Conservation (phyloP, 495 filamentous ascomycete species). For the Penicillium subrubescens region DNA sequence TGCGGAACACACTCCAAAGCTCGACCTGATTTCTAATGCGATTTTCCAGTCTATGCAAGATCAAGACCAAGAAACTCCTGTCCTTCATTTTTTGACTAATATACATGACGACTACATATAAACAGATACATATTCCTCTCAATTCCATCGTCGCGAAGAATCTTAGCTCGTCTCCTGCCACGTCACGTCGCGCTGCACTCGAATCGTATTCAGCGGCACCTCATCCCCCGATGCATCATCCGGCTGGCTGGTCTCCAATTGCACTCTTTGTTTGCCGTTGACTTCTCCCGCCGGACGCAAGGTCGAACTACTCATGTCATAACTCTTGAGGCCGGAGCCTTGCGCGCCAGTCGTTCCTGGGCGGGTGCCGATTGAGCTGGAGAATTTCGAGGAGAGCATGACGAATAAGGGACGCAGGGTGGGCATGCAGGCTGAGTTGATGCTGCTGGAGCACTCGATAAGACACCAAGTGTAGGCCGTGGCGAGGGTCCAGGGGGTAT, state of each 20-base stretch:
- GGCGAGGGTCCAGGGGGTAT: conserved; percentile 19
- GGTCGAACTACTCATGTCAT: background rate
- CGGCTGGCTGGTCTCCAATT: conserved; percentile 1
- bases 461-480: conserved; percentile 18
- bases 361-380: background rate
- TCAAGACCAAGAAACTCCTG: background rate
- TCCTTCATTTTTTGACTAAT: background rate
- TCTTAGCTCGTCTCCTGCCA: conserved; percentile 14
- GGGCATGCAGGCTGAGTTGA: conserved; percentile 18
- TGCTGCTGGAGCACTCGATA: conserved; percentile 13
- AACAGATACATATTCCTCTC: background rate
- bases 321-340: background rate
- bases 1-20: background rate
- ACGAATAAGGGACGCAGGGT: conserved; percentile 15
- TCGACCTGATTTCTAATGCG: background rate
- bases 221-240: conserved; percentile 17
- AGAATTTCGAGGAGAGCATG: conserved; percentile 7
- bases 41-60: background rate
- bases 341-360: background rate
- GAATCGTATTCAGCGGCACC: conserved; percentile 21
- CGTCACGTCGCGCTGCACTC: conserved; percentile 14
- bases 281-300: conserved; percentile 15
- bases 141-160: background rate
- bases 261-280: conserved; percentile 2
- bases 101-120: background rate